These are phyloP conservation scores for Penicillium cataractarum DNA, from an alignment of 495 filamentous ascomycete species.

Conservation along the genomic window DNA sequence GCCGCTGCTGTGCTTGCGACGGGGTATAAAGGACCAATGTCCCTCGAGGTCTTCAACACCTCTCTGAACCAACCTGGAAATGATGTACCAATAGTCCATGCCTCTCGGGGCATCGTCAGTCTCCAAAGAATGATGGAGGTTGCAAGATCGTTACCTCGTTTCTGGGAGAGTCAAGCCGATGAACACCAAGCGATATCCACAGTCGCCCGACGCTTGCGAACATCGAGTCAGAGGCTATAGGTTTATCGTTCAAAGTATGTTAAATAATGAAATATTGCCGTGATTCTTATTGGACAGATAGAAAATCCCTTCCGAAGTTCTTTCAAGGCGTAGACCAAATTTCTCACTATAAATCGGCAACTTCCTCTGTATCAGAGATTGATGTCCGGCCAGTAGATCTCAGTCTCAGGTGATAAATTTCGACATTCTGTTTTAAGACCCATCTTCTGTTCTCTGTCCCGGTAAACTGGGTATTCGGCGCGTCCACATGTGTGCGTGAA, in stretches of 20 bases:
- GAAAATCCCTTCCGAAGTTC: too few relatives aligned
- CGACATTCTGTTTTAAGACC: too few relatives aligned
- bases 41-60: conserved; percentile 63
- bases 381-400: too few relatives aligned
- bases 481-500: neutral
- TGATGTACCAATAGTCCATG: conserved; percentile 26
- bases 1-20: conserved; percentile 62
- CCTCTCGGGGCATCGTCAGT: conserved; percentile 27
- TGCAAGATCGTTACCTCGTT: conserved; percentile 21
- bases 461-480: too few relatives aligned
- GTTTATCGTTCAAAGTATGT: neutral
- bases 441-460: too few relatives aligned
- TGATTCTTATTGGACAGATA: too few relatives aligned
- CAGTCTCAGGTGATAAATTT: too few relatives aligned
- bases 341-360: too few relatives aligned
- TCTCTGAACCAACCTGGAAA: conserved; percentile 29
- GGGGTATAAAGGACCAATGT: conserved; percentile 64
- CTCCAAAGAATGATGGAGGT: conserved; percentile 22
- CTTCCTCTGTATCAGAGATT: too few relatives aligned
- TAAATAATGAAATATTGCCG: neutral
- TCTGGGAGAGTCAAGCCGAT: conserved; percentile 25
- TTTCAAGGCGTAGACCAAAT: too few relatives aligned
- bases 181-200: conserved; percentile 6
- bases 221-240: conserved; percentile 4
- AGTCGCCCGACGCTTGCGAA: conserved; percentile 9